phyloP scores from a whole-genome alignment of 2,329 filamentous ascomycete genomes.

The Microsporum audouinii region DNA sequence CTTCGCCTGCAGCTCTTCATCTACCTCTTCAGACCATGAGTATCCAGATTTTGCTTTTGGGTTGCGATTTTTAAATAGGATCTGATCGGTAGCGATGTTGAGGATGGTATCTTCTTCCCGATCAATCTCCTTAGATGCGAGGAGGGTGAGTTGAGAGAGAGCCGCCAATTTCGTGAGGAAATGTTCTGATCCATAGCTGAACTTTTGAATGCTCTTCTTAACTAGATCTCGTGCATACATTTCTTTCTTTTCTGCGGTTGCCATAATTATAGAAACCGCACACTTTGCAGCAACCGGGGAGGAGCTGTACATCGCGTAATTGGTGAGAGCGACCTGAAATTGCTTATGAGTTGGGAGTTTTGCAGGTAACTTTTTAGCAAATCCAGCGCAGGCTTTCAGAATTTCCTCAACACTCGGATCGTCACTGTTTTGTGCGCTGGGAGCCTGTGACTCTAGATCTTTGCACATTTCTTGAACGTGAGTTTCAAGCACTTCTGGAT shows the following conservation, averaged over 20 bases:
- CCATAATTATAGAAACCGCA: conserved; percentile 79
- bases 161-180: conserved; percentile 52
- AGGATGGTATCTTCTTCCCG: conserved; percentile 67
- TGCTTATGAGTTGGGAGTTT: conserved; percentile 73
- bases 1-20: conserved; percentile 76
- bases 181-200: conserved; percentile 58
- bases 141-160: conserved; percentile 57
- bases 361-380: conserved; percentile 71
- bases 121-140: conserved; percentile 60
- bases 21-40: conserved; percentile 59
- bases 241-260: conserved; percentile 63
- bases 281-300: conserved; percentile 83
- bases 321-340: conserved; percentile 68
- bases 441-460: conserved; percentile 69
- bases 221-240: conserved; percentile 78
- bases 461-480: conserved; percentile 87
- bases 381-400: conserved; percentile 85
- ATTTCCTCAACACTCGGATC: conserved; percentile 73
- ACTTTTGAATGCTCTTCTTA: conserved; percentile 61
- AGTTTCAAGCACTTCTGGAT: conserved; percentile 82
- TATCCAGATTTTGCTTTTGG: conserved; percentile 43
- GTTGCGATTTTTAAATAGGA: conserved; percentile 56
- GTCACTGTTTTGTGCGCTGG: conserved; percentile 55
- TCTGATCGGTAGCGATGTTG: conserved; percentile 62
- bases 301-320: conserved; percentile 70